Percentiles rank a stretch among this genome's conserved stretches.
Conservation (phyloP, 352 stramenopile species). For the Phytophthora idaei region DNA sequence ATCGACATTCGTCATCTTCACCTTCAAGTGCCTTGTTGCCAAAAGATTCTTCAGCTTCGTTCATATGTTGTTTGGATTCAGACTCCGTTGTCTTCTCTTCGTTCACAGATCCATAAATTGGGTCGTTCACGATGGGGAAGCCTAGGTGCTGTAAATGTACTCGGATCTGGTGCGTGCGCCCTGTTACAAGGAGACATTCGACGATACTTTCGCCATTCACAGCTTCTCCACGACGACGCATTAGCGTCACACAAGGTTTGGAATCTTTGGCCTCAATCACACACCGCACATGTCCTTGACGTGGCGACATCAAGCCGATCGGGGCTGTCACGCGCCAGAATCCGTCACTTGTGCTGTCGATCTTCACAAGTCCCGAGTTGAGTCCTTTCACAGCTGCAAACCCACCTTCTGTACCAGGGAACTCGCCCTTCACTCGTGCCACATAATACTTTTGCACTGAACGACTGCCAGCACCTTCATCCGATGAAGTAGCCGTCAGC, state of each 20-base stretch:
- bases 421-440: slow-evolving; percentile 49
- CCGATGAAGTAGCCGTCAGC: slow-evolving; percentile 35
- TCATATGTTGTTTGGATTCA: neutral
- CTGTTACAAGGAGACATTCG: slow-evolving; percentile 90
- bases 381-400: slow-evolving; percentile 21
- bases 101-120: slow-evolving; percentile 82
- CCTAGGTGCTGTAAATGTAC: slow-evolving; percentile 91
- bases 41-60: neutral
- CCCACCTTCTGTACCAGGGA: slow-evolving; percentile 32
- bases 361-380: slow-evolving; percentile 21
- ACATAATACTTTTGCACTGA: slow-evolving; percentile 63
- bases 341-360: slow-evolving; percentile 7
- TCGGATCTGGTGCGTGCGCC: slow-evolving; percentile 95
- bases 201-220: slow-evolving; percentile 70
- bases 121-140: slow-evolving; percentile 94
- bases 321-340: slow-evolving; percentile 52
- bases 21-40: neutral
- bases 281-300: slow-evolving; percentile 31
- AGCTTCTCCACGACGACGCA: slow-evolving; percentile 36
- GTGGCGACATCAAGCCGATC: slow-evolving; percentile 37
- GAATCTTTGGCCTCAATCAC: slow-evolving; percentile 30
- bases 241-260: slow-evolving; percentile 51
- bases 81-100: neutral
- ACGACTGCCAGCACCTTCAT: slow-evolving; percentile 19
- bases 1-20: slow-evolving; percentile 25